Base-by-base conservation (phyloP, 192 early-diverging fungal genomes). In the Backusella parvicylindrica region DNA sequence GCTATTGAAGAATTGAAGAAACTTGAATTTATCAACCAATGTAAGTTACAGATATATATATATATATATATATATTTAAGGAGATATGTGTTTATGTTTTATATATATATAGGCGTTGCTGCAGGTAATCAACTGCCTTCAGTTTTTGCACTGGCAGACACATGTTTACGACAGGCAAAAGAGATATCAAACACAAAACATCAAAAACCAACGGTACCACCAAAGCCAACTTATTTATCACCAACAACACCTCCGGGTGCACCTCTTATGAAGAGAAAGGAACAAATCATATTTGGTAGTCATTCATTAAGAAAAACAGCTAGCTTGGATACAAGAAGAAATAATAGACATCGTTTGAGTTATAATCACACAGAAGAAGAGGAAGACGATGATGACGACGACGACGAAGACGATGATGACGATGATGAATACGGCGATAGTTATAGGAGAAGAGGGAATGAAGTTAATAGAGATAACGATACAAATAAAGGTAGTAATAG, bases 21-120 rank as follows among this genome's bases (percentile, higher is more conserved):
- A 31, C 78, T 86, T 56, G 83, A 83, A 75, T 86, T 86, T 70
- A 73, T 84, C 66, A 80, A 85, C 74, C 79, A 88, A 70, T 79
- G 86, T 83, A 80, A 75, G 79, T 81, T 38, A 30, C 66, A 15
- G 18, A 15, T 23, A 23, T 67, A 15, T 15, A 26, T 13, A 28
- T 26, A 47, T 66, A n/a, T n/a, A n/a, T n/a, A n/a, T n/a, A n/a
- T n/a, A n/a, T n/a, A n/a, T 30, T 41, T 28, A 38, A 68, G 18
- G 64, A 66, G 64, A 65, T 33, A 28, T 33, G 21, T n/a, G 7
- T 31, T 65, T 31, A 65, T 35, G 8, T n/a, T n/a, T n/a, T 31
- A 30, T 5, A n/a, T 18, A 5, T 35, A 31, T 13, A 65, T 13
- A 66, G 64, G 33, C 18, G 33, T 66, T 43, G 40, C 40, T 30